Evolutionary conservation across 176 grass and related monocot genomes (phyloP).

Genomic region (Zizania latifolia): DNA sequence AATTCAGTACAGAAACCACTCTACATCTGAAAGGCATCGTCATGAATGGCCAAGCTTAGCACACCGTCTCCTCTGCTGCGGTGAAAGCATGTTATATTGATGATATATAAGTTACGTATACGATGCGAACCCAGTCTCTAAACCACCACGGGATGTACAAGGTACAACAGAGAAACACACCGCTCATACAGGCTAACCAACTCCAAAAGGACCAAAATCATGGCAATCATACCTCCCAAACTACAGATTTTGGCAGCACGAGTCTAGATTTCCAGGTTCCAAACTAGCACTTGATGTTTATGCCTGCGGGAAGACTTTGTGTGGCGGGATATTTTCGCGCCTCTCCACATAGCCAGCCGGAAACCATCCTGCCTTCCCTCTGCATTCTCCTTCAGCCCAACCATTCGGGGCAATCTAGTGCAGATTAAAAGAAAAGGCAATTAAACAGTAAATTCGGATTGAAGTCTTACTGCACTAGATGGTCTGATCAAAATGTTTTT

Average conservation of each 20-base stretch:
- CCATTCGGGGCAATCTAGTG: constrained; percentile 64
- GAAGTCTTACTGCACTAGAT: background rate
- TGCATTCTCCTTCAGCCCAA: constrained; percentile 94
- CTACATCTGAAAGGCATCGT: background rate
- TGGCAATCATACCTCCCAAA: background rate
- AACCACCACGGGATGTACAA: constrained; percentile 10
- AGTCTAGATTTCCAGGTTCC: background rate
- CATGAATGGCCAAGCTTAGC: background rate
- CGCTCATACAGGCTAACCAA: background rate
- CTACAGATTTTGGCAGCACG: background rate
- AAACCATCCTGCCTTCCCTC: constrained; percentile 91
- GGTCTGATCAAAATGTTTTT: background rate
- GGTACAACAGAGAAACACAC: background rate
- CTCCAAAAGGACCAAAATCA: background rate
- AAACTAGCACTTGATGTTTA: background rate
- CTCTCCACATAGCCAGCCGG: constrained; percentile 66
- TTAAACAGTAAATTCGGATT: background rate
- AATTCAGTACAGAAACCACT: background rate
- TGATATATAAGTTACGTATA: background rate
- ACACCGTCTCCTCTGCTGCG: background rate
- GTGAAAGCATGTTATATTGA: background rate
- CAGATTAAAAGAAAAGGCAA: constrained; percentile 4
- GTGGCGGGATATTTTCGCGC: constrained; percentile 74
- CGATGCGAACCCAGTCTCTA: background rate
- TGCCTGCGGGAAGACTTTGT: constrained; percentile 74